Base-by-base conservation (phyloP, 2,329 filamentous ascomycete genomes). In the Trichoderma semiorbis region DNA sequence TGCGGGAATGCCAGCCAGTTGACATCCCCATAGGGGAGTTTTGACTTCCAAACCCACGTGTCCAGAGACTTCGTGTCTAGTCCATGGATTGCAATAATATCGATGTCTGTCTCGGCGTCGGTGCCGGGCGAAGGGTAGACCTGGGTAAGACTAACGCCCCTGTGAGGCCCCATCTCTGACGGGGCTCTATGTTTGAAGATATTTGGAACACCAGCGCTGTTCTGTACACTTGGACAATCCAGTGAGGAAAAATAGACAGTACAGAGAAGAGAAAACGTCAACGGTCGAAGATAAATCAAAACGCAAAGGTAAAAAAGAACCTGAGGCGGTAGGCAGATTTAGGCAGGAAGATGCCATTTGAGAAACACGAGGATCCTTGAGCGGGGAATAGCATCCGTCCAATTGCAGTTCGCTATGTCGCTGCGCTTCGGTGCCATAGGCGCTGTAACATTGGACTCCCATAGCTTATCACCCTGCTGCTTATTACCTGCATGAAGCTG, bases 21-120 rank as follows among this genome's bases (percentile, higher is more conserved):
- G 21, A 77, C 75, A 30, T 28, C 32, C 58, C 63, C 67, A 12
- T 36, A 7, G 11, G 57, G 64, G 6, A 65, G 5, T 11, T 60
- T 11, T 18, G 61, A 55, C 26, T 71, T 71, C 74, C 74, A 77
- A 57, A 62, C 75, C 78, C 77, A 80, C 5, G 78, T 79, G 26
- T 77, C 75, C 4, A 74, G 77, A 50, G 77, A 78, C n/a, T 74
- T 74, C 11, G 78, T 78, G 65, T 80, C 76, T 32, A 80, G 73
- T 71, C 78, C 75, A 74, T 78, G 82, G 36, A 84, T 80, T n/a
- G 83, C 74, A 34, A 82, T 79, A 58, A 83, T 76, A 14, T 79
- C 78, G 26, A 75, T 64, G 12, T 78, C 73, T 14, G 64, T 30
- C n/a, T 60, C 57, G 28, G 18, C 28, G 16, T 34, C 57, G 57